phyloP scores from a whole-genome alignment of 495 filamentous ascomycete genomes.

The Cenococcum geophilum region DNA sequence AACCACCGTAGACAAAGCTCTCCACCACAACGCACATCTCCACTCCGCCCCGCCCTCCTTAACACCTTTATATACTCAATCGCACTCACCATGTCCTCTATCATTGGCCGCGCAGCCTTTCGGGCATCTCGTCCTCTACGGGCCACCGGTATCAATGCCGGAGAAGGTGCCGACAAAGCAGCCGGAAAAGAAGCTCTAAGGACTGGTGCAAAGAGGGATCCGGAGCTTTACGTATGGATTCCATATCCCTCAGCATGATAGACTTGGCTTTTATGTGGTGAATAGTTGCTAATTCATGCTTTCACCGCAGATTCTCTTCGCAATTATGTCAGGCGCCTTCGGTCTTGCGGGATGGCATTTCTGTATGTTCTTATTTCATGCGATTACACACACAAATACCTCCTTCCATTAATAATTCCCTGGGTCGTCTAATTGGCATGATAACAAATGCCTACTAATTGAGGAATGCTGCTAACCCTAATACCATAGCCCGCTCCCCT shows the following conservation, averaged over 20 bases:
- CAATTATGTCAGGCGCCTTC: slow-evolving; percentile 86
- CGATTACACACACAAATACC: not conserved
- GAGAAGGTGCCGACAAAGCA: slow-evolving; percentile 41
- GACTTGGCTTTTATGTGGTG: not conserved
- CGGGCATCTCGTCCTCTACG: slow-evolving; percentile 31
- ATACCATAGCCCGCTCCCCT: slow-evolving; percentile 63
- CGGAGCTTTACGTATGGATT: slow-evolving; percentile 69
- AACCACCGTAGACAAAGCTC: slow-evolving; percentile 4
- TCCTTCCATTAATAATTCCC: not conserved
- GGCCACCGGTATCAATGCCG: slow-evolving; percentile 14
- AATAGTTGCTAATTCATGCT: slow-evolving; percentile 4
- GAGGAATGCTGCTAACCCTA: slow-evolving; percentile 1
- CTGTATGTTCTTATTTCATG: slow-evolving; percentile 43
- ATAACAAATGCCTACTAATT: not conserved
- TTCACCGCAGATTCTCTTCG: slow-evolving; percentile 69
- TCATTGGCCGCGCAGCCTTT: slow-evolving; percentile 36
- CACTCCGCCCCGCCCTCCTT: slow-evolving; percentile 9
- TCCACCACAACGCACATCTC: slow-evolving; percentile 13
- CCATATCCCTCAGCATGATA: not conserved
- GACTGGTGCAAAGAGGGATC: slow-evolving; percentile 66
- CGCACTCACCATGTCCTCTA: slow-evolving; percentile 35
- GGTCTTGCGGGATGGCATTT: slow-evolving; percentile 84
- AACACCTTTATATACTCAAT: slow-evolving; percentile 11
- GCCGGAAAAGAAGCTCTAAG: slow-evolving; percentile 47
- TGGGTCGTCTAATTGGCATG: not conserved